These are phyloP conservation scores for Fusarium dimerum DNA, from an alignment of 2,329 filamentous ascomycete species.

Conservation along the genomic window DNA sequence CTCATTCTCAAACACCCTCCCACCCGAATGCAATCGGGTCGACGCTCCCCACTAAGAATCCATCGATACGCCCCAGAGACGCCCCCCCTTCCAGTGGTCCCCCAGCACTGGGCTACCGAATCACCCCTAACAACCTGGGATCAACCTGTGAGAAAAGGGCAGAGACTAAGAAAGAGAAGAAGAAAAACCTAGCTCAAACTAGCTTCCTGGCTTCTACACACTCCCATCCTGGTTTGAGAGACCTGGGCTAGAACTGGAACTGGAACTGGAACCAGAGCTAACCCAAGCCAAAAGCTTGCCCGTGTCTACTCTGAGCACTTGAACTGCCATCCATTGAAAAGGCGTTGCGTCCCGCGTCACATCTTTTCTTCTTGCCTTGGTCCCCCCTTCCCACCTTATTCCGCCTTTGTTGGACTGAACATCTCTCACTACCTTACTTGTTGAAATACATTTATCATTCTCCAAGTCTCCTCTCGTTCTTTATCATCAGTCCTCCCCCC, in stretches of 20 bases:
- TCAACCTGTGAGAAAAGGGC: conserved; percentile 29
- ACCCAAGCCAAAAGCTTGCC: conserved; percentile 13
- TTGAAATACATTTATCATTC: neutral
- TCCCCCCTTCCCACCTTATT: conserved; percentile 31
- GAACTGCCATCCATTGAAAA: conserved; percentile 41
- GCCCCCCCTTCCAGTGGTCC: conserved; percentile 11
- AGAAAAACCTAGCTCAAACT: neutral
- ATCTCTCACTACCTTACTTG: conserved; percentile 21
- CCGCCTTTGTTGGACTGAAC: conserved; percentile 15
- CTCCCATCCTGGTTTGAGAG: conserved; percentile 23
- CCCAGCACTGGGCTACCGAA: conserved; percentile 28
- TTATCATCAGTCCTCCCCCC: neutral
- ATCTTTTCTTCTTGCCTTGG: conserved; percentile 29
- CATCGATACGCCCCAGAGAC: conserved; percentile 24
- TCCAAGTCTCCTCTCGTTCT: neutral
- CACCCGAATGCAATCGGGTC: neutral
- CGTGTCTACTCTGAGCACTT: conserved; percentile 3
- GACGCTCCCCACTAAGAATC: conserved; percentile 18
- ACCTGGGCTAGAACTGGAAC: conserved; percentile 16
- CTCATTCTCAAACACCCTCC: neutral
- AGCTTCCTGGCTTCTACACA: neutral
- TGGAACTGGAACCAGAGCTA: conserved; percentile 5
- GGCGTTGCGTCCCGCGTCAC: conserved; percentile 37
- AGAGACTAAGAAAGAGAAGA: too few species aligned
- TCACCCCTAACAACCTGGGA: conserved; percentile 38